Evolutionary conservation across 2,329 filamentous ascomycete genomes (phyloP).

Genomic region (Fusarium agapanthi): DNA sequence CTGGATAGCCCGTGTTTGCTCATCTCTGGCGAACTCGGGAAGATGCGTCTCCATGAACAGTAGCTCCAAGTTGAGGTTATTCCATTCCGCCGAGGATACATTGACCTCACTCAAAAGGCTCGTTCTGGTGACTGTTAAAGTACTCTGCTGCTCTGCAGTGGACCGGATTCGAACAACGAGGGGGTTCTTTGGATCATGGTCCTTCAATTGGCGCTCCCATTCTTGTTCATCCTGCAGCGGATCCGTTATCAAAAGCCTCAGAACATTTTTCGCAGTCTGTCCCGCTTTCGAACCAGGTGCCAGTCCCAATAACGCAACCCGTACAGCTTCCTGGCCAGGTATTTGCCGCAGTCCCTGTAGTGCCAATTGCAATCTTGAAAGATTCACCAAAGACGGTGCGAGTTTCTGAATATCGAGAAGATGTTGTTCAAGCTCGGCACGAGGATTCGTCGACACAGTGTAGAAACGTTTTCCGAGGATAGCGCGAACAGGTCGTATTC

Average conservation of each 20-base stretch:
- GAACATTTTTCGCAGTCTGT: conserved; percentile 68
- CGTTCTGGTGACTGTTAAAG: conserved; percentile 43
- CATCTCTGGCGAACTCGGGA: conserved; percentile 46
- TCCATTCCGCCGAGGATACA: conserved; percentile 69
- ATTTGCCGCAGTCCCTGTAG: conserved; percentile 68
- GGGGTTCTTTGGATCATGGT: conserved; percentile 61
- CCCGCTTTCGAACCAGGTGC: conserved; percentile 49
- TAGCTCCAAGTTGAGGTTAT: conserved; percentile 71
- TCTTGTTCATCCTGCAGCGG: conserved; percentile 68
- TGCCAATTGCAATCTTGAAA: conserved; percentile 77
- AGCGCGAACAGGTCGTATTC: conserved; percentile 36
- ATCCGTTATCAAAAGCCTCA: conserved; percentile 76
- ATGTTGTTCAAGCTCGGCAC: conserved; percentile 65
- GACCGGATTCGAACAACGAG: conserved; percentile 68
- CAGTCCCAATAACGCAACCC: conserved; percentile 66
- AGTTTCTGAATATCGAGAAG: conserved; percentile 69
- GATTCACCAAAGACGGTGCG: conserved; percentile 69
- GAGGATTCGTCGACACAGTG: conserved; percentile 45
- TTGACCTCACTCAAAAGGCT: conserved; percentile 65
- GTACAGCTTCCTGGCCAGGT: conserved; percentile 64
- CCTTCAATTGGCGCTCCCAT: conserved; percentile 73
- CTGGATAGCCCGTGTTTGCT: conserved; percentile 44
- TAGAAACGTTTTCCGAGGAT: conserved; percentile 41
- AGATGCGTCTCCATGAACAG: conserved; percentile 62
- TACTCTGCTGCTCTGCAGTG: conserved; percentile 41